Conservation (phyloP, 352 stramenopile species). For the Hyaloperonospora arabidopsidis region DNA sequence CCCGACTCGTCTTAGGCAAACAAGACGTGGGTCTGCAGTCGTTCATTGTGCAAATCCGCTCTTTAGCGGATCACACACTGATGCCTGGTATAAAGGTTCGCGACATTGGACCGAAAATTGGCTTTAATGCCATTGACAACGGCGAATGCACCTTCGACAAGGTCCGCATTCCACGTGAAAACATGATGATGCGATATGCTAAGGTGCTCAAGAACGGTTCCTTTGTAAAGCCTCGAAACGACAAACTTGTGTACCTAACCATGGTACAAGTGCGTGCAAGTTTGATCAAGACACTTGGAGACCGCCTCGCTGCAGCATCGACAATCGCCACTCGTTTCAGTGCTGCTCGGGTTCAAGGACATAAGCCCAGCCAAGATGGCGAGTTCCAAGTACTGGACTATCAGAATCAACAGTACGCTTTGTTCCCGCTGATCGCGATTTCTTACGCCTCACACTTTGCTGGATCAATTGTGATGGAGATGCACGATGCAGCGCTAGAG, state of each 20-base stretch:
- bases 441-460: constrained; percentile 29
- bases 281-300: constrained; percentile 13
- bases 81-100: constrained; percentile 25
- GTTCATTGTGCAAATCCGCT: constrained; percentile 26
- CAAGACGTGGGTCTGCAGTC: constrained; percentile 24
- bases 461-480: constrained; percentile 10
- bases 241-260: constrained; percentile 60
- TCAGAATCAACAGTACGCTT: constrained; percentile 45
- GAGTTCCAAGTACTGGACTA: constrained; percentile 55
- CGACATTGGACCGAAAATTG: constrained; percentile 28
- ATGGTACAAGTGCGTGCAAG: constrained; percentile 42
- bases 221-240: constrained; percentile 50
- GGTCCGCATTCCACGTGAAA: constrained; percentile 17
- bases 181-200: constrained; percentile 30
- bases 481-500: constrained; percentile 30
- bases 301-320: constrained; percentile 15
- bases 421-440: constrained; percentile 38
- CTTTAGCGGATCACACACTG: constrained; percentile 18
- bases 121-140: constrained; percentile 24
- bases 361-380: constrained; percentile 27
- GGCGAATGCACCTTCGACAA: constrained; percentile 25
- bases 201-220: constrained; percentile 48
- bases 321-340: constrained; percentile 51
- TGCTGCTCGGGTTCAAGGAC: constrained; percentile 39
- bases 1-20: constrained; percentile 15